These are phyloP conservation scores for Themeda triandra DNA, from an alignment of 176 grass and related monocot genomes.

Conservation along the genomic window DNA sequence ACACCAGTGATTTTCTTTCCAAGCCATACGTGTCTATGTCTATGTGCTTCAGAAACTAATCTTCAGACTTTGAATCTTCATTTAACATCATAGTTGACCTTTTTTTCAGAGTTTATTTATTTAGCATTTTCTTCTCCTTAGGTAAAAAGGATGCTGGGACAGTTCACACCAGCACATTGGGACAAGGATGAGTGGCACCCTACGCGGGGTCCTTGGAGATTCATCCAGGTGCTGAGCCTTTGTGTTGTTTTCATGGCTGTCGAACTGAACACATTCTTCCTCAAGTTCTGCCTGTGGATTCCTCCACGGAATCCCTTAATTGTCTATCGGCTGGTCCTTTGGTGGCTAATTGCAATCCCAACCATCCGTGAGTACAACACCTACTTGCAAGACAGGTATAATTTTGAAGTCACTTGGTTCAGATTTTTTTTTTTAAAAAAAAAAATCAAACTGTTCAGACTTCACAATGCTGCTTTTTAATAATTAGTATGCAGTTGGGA, in stretches of 20 bases:
- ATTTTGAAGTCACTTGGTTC: slow-evolving; percentile 7
- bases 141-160: slow-evolving; percentile 97
- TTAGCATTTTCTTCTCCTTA: slow-evolving; percentile 33
- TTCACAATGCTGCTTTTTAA: neutral
- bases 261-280: slow-evolving; percentile 96
- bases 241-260: slow-evolving; percentile 93
- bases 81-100: neutral
- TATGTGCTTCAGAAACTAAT: neutral
- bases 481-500: neutral
- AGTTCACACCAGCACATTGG: slow-evolving; percentile 95
- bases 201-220: slow-evolving; percentile 86
- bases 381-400: slow-evolving; percentile 96
- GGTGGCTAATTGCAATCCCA: slow-evolving; percentile 98
- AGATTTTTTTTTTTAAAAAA: too few species aligned
- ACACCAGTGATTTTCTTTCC: slow-evolving; percentile 12
- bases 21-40: neutral
- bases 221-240: slow-evolving; percentile 86
- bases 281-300: slow-evolving; percentile 98
- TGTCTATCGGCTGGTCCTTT: slow-evolving; percentile 82
- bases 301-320: slow-evolving; percentile 88
- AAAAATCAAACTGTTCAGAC: neutral
- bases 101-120: slow-evolving; percentile 8
- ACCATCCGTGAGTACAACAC: slow-evolving; percentile 98
- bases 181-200: slow-evolving; percentile 99
- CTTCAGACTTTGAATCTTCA: neutral